phyloP scores from a whole-genome alignment of 768 basidiomycete genomes.

The Leccinum subgranulosum region DNA sequence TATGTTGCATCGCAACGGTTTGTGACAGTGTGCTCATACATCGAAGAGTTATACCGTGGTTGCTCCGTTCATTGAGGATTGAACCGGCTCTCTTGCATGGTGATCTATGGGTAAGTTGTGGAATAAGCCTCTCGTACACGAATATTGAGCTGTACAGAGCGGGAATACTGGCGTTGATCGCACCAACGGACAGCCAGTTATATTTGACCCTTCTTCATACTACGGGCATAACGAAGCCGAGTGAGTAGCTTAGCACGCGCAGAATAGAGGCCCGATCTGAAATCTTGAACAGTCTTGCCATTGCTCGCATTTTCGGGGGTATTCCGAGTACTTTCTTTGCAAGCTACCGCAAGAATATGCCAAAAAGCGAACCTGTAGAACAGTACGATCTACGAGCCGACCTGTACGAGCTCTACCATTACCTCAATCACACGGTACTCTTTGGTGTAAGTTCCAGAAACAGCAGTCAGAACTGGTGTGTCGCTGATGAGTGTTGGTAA shows the following conservation, averaged over 20 bases:
- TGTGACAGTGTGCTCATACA: constrained; percentile 4
- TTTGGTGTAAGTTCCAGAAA: constrained; percentile 58
- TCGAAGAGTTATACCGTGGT: constrained; percentile 66
- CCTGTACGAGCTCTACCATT: constrained; percentile 80
- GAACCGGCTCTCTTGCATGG: constrained; percentile 74
- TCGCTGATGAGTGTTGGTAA: background rate
- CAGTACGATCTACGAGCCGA: constrained; percentile 63
- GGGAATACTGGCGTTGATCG: constrained; percentile 68
- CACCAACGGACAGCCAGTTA: constrained; percentile 53
- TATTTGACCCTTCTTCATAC: constrained; percentile 77
- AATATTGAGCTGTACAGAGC: constrained; percentile 41
- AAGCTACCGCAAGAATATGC: constrained; percentile 59
- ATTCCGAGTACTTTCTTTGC: constrained; percentile 61
- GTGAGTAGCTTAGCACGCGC: constrained; percentile 40
- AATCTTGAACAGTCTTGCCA: constrained; percentile 52
- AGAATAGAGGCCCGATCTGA: constrained; percentile 1
- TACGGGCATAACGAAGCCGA: constrained; percentile 83
- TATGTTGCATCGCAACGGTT: constrained; percentile 23
- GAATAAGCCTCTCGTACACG: background rate
- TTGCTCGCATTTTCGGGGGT: constrained; percentile 79
- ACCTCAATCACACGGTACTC: constrained; percentile 75
- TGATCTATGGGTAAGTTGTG: constrained; percentile 66
- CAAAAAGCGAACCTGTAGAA: constrained; percentile 61
- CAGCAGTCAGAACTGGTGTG: background rate
- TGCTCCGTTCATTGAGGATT: constrained; percentile 56